Conservation (phyloP, 2,329 filamentous ascomycete species). For the Curvularia eragrostidis region DNA sequence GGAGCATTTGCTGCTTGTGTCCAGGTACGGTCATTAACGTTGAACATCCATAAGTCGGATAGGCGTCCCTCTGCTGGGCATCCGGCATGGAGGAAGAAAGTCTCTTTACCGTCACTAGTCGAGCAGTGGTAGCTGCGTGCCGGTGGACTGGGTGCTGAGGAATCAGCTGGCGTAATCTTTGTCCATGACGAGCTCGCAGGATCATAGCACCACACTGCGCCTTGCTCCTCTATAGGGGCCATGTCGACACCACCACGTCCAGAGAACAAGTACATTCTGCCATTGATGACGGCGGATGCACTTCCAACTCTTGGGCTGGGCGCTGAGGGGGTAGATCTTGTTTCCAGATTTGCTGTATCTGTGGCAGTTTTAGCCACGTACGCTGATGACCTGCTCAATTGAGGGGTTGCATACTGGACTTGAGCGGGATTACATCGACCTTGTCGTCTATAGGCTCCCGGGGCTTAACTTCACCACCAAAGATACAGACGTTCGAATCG, state of each 20-base stretch:
- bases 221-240: slow-evolving; percentile 74
- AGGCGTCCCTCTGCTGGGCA: slow-evolving; percentile 69
- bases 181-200: slow-evolving; percentile 70
- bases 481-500: slow-evolving; percentile 68
- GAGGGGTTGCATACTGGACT: slow-evolving; percentile 25
- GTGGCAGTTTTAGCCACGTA: slow-evolving; percentile 37
- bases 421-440: slow-evolving; percentile 69
- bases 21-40: slow-evolving; percentile 70
- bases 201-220: slow-evolving; percentile 78
- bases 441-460: slow-evolving; percentile 74
- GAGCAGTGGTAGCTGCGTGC: slow-evolving; percentile 76
- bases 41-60: slow-evolving; percentile 80
- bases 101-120: slow-evolving; percentile 69
- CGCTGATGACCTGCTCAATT: slow-evolving; percentile 24
- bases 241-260: slow-evolving; percentile 74
- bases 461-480: slow-evolving; percentile 75
- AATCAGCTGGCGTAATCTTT: slow-evolving; percentile 62
- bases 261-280: slow-evolving; percentile 80
- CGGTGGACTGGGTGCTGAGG: slow-evolving; percentile 61
- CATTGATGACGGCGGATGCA: slow-evolving; percentile 70
- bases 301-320: slow-evolving; percentile 76
- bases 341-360: slow-evolving; percentile 52
- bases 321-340: slow-evolving; percentile 48
- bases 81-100: slow-evolving; percentile 78
- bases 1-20: slow-evolving; percentile 71